These are phyloP conservation scores for Achaetomiella virescens DNA, from an alignment of 495 filamentous ascomycete species.

Conservation along the genomic window DNA sequence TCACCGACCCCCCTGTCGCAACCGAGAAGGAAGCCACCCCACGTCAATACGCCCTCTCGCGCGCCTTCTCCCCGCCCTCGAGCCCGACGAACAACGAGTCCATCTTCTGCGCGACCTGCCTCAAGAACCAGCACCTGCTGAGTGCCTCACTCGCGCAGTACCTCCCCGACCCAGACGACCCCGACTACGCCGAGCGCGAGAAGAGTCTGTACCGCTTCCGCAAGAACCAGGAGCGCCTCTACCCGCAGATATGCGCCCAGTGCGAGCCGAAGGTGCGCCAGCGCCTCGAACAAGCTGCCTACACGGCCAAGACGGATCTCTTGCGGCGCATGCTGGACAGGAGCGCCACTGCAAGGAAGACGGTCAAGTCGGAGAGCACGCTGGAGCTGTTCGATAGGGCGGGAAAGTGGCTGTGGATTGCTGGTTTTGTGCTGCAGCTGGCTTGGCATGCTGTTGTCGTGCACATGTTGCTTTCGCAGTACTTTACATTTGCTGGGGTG, in stretches of 20 bases:
- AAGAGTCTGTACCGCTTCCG: conserved; percentile 54
- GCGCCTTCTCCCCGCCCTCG: conserved; percentile 25
- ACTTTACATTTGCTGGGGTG: background rate
- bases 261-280: conserved; percentile 63
- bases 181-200: conserved; percentile 49
- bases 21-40: conserved; percentile 31
- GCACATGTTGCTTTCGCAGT: conserved; percentile 22
- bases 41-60: conserved; percentile 36
- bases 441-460: conserved; percentile 45
- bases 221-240: conserved; percentile 61
- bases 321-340: conserved; percentile 65
- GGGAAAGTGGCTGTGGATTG: conserved; percentile 46
- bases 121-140: conserved; percentile 76
- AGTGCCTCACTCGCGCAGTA: conserved; percentile 58
- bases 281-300: conserved; percentile 60
- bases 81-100: conserved; percentile 18
- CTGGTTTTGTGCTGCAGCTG: conserved; percentile 48
- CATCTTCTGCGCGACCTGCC: conserved; percentile 70
- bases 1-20: conserved; percentile 74
- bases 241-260: conserved; percentile 74
- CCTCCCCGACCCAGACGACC: conserved; percentile 63
- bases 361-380: conserved; percentile 34
- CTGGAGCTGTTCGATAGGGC: conserved; percentile 47
- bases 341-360: conserved; percentile 41
- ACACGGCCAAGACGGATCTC: conserved; percentile 74